Evolutionary conservation across 768 basidiomycete species (phyloP).

Genomic region (Strobilomyces dryophilus): DNA sequence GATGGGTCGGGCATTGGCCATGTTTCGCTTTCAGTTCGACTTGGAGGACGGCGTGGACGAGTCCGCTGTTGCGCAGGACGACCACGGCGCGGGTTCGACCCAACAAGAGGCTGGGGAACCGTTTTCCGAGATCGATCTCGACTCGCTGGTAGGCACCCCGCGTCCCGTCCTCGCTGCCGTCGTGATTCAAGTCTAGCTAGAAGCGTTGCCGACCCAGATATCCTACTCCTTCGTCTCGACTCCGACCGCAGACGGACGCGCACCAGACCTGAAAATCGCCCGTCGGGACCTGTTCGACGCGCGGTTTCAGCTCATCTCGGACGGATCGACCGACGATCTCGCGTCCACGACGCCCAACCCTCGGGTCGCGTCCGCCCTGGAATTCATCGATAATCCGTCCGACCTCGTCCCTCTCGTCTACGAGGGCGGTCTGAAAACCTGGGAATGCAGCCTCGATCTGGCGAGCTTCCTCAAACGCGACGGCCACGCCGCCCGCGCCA

Average conservation of each 20-base stretch:
- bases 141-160: conserved; percentile 28
- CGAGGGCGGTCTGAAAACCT: conserved; percentile 96
- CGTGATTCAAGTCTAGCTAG: conserved; percentile 46
- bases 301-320: conserved; percentile 86
- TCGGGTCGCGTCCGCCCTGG: conserved; percentile 36
- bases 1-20: conserved; percentile 1
- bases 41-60: conserved; percentile 43
- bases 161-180: neutral
- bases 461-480: conserved; percentile 56
- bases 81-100: neutral
- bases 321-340: conserved; percentile 36
- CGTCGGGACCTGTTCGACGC: conserved; percentile 93
- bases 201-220: conserved; percentile 63
- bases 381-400: conserved; percentile 76
- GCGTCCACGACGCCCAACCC: conserved; percentile 11
- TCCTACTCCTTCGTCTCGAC: conserved; percentile 75
- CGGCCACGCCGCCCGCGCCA: conserved; percentile 20
- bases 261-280: conserved; percentile 38
- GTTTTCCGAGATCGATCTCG: conserved; percentile 29
- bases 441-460: conserved; percentile 93
- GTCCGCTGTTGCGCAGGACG: conserved; percentile 9
- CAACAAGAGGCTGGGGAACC: conserved; percentile 6
- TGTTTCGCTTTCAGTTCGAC: conserved; percentile 54
- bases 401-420: conserved; percentile 91
- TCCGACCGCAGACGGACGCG: conserved; percentile 35